These are phyloP conservation scores for Peniophora sp. DNA, from an alignment of 1,284 basidiomycete genomes.

Conservation along the genomic window DNA sequence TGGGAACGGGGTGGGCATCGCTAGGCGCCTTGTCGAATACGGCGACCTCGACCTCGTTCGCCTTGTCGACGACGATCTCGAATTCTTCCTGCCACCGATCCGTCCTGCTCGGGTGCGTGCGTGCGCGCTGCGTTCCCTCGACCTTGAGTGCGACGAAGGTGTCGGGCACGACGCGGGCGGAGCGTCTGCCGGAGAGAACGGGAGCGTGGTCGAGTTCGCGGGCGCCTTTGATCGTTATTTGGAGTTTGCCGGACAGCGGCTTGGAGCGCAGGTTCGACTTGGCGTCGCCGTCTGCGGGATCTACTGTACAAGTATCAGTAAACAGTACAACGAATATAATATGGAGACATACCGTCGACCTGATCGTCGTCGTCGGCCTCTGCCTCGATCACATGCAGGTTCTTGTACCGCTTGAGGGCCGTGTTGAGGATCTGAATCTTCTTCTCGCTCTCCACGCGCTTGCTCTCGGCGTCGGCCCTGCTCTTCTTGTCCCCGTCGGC, in stretches of 20 bases:
- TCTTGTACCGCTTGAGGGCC: conserved; percentile 95
- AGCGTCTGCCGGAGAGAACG: conserved; percentile 53
- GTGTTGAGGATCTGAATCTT: conserved; percentile 93
- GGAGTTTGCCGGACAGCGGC: conserved; percentile 89
- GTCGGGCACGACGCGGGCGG: conserved; percentile 75
- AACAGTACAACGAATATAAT: not conserved
- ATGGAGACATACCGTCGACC: conserved; percentile 17
- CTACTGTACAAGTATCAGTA: conserved; percentile 7
- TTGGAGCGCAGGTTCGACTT: conserved; percentile 89
- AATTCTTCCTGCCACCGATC: conserved; percentile 99
- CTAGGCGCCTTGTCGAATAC: conserved; percentile 89
- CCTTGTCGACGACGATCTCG: conserved; percentile 94
- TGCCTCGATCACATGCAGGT: conserved; percentile 87
- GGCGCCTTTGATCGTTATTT: conserved; percentile 84
- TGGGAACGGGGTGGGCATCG: conserved; percentile 77
- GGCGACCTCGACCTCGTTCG: conserved; percentile 96
- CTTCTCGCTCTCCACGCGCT: conserved; percentile 89
- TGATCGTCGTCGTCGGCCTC: conserved; percentile 77
- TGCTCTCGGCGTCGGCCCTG: conserved; percentile 86
- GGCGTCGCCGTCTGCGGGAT: conserved; percentile 74
- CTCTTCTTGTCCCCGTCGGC: conserved; percentile 95
- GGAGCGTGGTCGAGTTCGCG: conserved; percentile 95
- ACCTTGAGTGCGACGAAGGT: conserved; percentile 94
- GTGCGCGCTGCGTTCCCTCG: conserved; percentile 89
- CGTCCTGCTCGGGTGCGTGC: conserved; percentile 87